Evolutionary conservation across 2,329 filamentous ascomycete species (phyloP).

Genomic region (Fusarium sp.): DNA sequence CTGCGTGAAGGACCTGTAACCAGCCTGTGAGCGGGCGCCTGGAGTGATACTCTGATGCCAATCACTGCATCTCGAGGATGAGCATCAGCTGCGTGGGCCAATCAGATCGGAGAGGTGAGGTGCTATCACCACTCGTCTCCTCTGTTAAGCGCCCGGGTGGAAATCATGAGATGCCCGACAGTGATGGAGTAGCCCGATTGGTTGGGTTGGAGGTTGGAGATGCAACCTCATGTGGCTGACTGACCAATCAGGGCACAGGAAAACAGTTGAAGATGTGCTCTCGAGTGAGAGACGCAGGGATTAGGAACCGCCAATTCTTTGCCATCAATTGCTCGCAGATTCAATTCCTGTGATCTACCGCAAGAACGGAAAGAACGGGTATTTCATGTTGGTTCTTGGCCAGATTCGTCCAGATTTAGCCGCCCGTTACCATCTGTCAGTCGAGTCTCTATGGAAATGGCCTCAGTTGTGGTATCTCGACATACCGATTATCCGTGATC

Average conservation of each 20-base stretch:
- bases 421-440: conserved; percentile 32
- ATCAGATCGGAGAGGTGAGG: conserved; percentile 38
- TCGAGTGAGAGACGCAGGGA: conserved; percentile 26
- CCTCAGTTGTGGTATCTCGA: conserved; percentile 15
- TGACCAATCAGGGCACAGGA: conserved; percentile 42
- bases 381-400: conserved; percentile 4
- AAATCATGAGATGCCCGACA: conserved; percentile 34
- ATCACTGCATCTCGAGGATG: conserved; percentile 29
- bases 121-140: conserved; percentile 34
- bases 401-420: conserved; percentile 34
- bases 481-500: conserved; percentile 7
- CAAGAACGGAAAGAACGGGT: background rate
- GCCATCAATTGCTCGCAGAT: conserved; percentile 30
- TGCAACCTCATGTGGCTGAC: conserved; percentile 16
- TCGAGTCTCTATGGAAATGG: conserved; percentile 31
- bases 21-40: conserved; percentile 40
- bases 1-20: conserved; percentile 19
- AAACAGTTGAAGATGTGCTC: conserved; percentile 33
- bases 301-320: conserved; percentile 12
- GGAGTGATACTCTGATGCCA: conserved; percentile 32
- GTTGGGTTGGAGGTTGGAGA: conserved; percentile 32
- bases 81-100: conserved; percentile 37
- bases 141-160: conserved; percentile 50
- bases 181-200: conserved; percentile 44
- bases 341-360: conserved; percentile 20